Evolutionary conservation across 2,329 filamentous ascomycete species (phyloP).

Genomic region (Plectosphaerella plurivora): DNA sequence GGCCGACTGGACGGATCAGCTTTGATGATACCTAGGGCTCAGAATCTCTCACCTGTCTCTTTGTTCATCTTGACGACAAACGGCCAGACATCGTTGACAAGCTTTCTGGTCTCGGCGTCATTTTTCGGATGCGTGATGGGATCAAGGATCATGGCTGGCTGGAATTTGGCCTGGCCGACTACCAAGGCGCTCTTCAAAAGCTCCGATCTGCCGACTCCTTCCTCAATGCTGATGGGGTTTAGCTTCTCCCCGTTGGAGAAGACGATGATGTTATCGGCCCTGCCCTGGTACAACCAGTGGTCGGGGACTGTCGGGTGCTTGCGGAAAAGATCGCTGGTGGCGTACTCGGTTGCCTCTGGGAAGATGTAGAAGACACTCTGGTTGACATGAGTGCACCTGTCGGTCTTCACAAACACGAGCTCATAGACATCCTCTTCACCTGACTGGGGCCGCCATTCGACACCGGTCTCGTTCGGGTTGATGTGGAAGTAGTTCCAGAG

Average conservation of each 20-base stretch:
- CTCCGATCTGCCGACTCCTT: constrained; percentile 30
- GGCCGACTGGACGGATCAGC: constrained; percentile 15
- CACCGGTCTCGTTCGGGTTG: constrained; percentile 33
- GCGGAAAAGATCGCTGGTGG: constrained; percentile 38
- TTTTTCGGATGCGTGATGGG: constrained; percentile 23
- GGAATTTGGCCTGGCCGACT: constrained; percentile 39
- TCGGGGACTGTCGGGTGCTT: constrained; percentile 30
- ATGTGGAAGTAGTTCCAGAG: constrained; percentile 31
- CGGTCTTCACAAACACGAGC: constrained; percentile 32
- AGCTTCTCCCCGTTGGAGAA: constrained; percentile 47
- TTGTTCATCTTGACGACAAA: constrained; percentile 36
- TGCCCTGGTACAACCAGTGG: constrained; percentile 23
- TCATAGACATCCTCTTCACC: constrained; percentile 28
- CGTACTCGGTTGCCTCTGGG: constrained; percentile 27
- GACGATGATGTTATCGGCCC: constrained; percentile 38
- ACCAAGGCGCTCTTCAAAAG: constrained; percentile 36
- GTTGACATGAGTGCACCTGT: constrained; percentile 9
- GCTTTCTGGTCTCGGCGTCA: constrained; percentile 11
- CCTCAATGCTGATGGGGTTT: constrained; percentile 39
- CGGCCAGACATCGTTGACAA: constrained; percentile 40
- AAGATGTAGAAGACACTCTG: constrained; percentile 33
- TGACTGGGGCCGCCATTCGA: constrained; percentile 29
- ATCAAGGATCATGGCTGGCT: constrained; percentile 44
- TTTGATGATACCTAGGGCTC: fast-evolving
- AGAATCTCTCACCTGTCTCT: constrained; percentile 3